A percentile compares a stretch with the other conserved stretches of the same genome.
Conservation (phyloP, 2,329 filamentous ascomycete genomes). For the Arthrobotrys sphaeroides region DNA sequence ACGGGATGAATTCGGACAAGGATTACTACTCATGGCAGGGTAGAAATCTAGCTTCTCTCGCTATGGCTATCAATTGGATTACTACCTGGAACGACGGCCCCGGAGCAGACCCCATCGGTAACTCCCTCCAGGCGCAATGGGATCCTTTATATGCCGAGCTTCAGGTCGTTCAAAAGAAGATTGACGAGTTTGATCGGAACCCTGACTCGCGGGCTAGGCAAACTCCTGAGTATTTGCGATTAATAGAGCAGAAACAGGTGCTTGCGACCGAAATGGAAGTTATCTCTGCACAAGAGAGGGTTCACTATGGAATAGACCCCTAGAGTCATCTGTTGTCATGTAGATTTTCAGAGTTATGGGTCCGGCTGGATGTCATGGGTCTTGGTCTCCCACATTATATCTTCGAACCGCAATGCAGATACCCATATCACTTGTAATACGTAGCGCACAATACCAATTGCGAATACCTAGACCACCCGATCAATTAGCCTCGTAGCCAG, state of each 20-base stretch:
- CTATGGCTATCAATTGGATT: constrained; percentile 35
- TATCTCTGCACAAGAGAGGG: not conserved
- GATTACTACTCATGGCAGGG: constrained; percentile 14
- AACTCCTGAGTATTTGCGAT: not conserved
- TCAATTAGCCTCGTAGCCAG: too few relatives aligned
- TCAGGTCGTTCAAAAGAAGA: not conserved
- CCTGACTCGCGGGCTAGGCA: not conserved
- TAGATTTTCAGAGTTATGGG: not conserved
- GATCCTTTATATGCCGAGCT: not conserved
- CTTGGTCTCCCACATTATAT: too few relatives aligned
- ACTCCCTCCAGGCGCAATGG: constrained; percentile 1
- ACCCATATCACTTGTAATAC: too few relatives aligned
- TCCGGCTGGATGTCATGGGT: too few relatives aligned
- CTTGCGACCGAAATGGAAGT: not conserved
- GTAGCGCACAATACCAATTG: too few relatives aligned
- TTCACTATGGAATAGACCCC: not conserved
- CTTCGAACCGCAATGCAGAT: too few relatives aligned
- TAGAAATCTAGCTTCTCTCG: constrained; percentile 22
- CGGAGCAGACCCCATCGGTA: not conserved
- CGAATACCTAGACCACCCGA: too few relatives aligned
- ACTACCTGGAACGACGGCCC: constrained; percentile 7
- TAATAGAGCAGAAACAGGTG: not conserved
- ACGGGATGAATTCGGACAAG: not conserved
- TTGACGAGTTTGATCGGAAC: not conserved
- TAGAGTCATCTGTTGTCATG: too few relatives aligned